Evolutionary conservation across 768 basidiomycete species (phyloP), one percentile per base, ranked within the genome.

Genomic region (Leccinellum rugosiceps): DNA sequence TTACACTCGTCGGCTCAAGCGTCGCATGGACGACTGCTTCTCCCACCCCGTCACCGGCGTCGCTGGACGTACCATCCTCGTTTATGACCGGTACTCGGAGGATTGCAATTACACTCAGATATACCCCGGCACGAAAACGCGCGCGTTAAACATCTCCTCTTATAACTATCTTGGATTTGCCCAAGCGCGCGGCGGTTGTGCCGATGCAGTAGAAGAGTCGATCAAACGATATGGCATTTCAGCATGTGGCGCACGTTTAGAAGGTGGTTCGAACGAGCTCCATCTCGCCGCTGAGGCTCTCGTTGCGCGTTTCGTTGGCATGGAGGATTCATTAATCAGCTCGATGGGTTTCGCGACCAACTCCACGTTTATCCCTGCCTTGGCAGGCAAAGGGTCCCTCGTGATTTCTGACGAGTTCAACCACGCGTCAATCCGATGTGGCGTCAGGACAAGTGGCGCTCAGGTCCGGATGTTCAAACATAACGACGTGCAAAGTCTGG

Each of bases 111-210:
- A 82, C 67, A 87, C 86, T 4, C 87, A 91, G 58, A 74, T 84
- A 50, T 78, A 87, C 65, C 90, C 92, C 2, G 96, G 94, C 58
- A 82, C 78, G 1, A 83, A 80, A 25, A 94, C 92, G 0, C 91
- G 95, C 52, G 90, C 88, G 0, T 87, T 99, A 64, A 99, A 99
- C 72, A 90, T 98, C 63, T 95, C 94, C 1, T 97, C 94, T 8
- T 99, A 99, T 79, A 99, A 98, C 76, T 99, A 98, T 71, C 92
- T 99, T 65, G 97, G 97, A 4, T 99, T 99, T 68, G 97, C 96
- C 0, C 93, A 96, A 69, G 90, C 88, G 15, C 82, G 83, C 3
- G 97, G 97, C 14, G 90, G 91, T 6, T 97, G 94, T 69, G 92
- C 97, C 8, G 97, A 98, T 68, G 92, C 92, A 6, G 95, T 93